phyloP scores from a whole-genome alignment of 129 eudicot genomes.

The Calendula officinalis region DNA sequence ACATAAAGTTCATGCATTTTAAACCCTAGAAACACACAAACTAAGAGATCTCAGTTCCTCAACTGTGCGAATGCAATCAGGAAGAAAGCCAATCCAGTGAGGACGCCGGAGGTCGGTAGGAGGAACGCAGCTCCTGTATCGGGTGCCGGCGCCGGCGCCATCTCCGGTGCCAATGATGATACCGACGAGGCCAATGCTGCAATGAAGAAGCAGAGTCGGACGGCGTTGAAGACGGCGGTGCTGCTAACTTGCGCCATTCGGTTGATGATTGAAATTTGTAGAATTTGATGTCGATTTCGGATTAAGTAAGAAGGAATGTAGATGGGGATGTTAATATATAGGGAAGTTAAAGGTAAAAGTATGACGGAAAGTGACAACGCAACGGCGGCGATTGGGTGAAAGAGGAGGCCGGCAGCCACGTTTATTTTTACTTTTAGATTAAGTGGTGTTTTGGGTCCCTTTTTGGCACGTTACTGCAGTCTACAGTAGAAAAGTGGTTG shows the following conservation, averaged over 20 bases:
- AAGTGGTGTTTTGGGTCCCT: slow-evolving; percentile 17
- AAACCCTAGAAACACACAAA: neutral
- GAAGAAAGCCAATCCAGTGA: slow-evolving; percentile 27
- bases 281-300: neutral
- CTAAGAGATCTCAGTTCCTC: slow-evolving; percentile 18
- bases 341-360: neutral
- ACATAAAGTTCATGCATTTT: neutral
- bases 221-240: neutral
- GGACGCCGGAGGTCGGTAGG: slow-evolving; percentile 27
- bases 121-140: slow-evolving; percentile 48
- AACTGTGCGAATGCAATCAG: slow-evolving; percentile 30
- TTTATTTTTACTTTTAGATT: slow-evolving; percentile 21
- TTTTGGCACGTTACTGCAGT: neutral
- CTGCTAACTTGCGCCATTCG: slow-evolving; percentile 30
- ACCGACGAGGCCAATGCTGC: slow-evolving; percentile 20
- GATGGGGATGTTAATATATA: slow-evolving; percentile 11
- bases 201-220: slow-evolving; percentile 22
- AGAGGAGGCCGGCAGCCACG: slow-evolving; percentile 24
- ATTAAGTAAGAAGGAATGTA: slow-evolving; percentile 1
- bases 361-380: slow-evolving; percentile 18
- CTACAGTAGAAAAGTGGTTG: neutral
- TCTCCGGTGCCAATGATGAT: slow-evolving; percentile 27
- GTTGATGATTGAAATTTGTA: slow-evolving; percentile 7
- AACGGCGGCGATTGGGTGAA: slow-evolving; percentile 20
- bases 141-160: slow-evolving; percentile 56